Percentiles rank a stretch among this genome's conserved stretches.
phyloP scores from a whole-genome alignment of 768 basidiomycete genomes.

The Hemileccinum impolitum region DNA sequence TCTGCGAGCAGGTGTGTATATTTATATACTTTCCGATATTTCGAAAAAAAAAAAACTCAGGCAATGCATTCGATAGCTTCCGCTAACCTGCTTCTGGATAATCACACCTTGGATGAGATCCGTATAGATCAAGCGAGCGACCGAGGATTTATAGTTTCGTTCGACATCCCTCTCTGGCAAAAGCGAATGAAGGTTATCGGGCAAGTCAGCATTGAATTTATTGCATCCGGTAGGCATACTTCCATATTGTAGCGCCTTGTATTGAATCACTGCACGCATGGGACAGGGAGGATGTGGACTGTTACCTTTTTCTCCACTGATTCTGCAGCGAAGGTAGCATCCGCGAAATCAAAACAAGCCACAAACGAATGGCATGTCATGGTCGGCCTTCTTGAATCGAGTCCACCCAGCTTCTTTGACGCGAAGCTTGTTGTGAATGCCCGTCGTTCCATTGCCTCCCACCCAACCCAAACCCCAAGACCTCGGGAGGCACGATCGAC shows the following conservation, averaged over 20 bases:
- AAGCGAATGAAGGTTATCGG: constrained; percentile 65
- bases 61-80: constrained; percentile 23
- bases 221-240: constrained; percentile 37
- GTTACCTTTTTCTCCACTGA: constrained; percentile 19
- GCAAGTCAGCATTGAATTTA: constrained; percentile 60
- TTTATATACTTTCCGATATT: constrained; percentile 13
- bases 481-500: constrained; percentile 2
- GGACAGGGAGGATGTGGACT: constrained; percentile 28
- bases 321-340: not conserved
- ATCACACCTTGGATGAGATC: constrained; percentile 50
- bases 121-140: constrained; percentile 44
- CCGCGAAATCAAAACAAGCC: constrained; percentile 8
- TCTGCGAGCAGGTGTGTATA: constrained; percentile 13
- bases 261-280: not conserved
- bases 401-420: constrained; percentile 18
- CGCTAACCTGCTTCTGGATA: constrained; percentile 43
- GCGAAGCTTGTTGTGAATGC: constrained; percentile 13
- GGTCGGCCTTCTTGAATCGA: constrained; percentile 33
- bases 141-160: constrained; percentile 49
- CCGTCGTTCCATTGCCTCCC: not conserved
- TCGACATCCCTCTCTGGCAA: constrained; percentile 59
- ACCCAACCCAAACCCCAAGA: not conserved
- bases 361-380: constrained; percentile 38
- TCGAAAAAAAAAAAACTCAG: no score
- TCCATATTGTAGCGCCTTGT: not conserved